phyloP scores from a whole-genome alignment of 176 grass and related monocot species.

The Carex cristatella region DNA sequence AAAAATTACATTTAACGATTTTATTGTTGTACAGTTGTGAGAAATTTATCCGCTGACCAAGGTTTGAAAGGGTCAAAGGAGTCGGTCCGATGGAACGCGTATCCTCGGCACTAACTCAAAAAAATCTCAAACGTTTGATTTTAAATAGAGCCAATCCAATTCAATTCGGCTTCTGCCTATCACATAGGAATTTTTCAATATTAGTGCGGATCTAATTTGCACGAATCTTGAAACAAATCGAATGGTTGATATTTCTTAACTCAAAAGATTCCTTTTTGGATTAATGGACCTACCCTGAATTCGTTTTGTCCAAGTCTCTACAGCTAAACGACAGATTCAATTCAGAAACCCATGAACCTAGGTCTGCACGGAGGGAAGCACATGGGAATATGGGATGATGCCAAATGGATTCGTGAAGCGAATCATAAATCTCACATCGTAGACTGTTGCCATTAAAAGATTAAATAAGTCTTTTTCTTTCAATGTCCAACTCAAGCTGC shows the following conservation, averaged over 20 bases:
- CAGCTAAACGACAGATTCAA: constrained; percentile 7
- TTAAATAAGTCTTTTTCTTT: not conserved
- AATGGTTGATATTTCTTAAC: too few species aligned
- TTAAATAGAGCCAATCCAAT: too few species aligned
- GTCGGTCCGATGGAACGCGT: too few species aligned
- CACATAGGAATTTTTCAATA: too few species aligned
- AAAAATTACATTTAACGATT: not conserved
- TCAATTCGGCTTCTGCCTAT: too few species aligned
- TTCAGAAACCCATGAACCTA: not conserved
- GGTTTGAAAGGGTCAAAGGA: not conserved
- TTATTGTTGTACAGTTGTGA: not conserved
- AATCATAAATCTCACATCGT: not conserved
- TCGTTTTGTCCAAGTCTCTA: not conserved
- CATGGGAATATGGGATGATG: not conserved
- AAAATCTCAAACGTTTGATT: too few species aligned
- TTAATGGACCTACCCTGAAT: too few species aligned
- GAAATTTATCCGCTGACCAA: not conserved
- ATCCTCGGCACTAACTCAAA: too few species aligned
- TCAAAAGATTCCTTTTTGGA: too few species aligned
- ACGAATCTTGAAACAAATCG: too few species aligned
- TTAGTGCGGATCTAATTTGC: too few species aligned
- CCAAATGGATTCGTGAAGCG: not conserved
- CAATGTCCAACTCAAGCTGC: not conserved
- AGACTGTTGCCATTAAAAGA: not conserved
- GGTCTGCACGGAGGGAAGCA: not conserved